Evolutionary conservation across 1,139 yeast genomes (phyloP).

Genomic region (Yamadazyma sp.): DNA sequence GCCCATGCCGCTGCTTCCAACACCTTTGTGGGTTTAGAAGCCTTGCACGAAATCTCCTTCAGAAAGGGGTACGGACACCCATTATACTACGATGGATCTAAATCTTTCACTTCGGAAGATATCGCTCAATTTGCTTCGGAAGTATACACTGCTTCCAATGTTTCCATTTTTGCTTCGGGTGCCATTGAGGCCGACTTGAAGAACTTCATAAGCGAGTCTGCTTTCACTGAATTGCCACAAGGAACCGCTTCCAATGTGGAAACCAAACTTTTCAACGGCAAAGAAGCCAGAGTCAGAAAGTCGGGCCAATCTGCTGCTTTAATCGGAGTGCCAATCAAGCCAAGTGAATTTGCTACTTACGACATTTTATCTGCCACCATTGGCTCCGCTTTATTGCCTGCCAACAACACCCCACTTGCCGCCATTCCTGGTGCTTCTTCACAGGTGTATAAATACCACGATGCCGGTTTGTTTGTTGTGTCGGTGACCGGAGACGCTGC

Average conservation of each 20-base stretch:
- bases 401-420: slow-evolving; percentile 47
- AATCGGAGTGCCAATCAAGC: slow-evolving; percentile 76
- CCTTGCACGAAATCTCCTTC: slow-evolving; percentile 79
- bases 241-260: slow-evolving; percentile 52
- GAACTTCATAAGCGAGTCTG: slow-evolving; percentile 64
- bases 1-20: slow-evolving; percentile 51
- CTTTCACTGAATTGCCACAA: slow-evolving; percentile 62
- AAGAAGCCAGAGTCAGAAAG: slow-evolving; percentile 72
- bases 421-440: slow-evolving; percentile 59
- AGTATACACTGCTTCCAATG: slow-evolving; percentile 69
- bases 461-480: slow-evolving; percentile 80
- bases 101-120: slow-evolving; percentile 60
- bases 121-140: slow-evolving; percentile 65
- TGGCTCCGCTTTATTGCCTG: slow-evolving; percentile 60
- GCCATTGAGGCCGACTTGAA: slow-evolving; percentile 71
- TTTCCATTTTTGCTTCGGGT: slow-evolving; percentile 73
- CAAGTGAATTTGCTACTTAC: slow-evolving; percentile 64
- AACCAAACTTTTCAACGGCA: slow-evolving; percentile 56
- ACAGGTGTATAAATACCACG: slow-evolving; percentile 65
- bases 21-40: slow-evolving; percentile 66
- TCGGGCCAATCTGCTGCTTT: slow-evolving; percentile 70
- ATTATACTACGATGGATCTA: slow-evolving; percentile 67
- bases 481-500: slow-evolving; percentile 63
- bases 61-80: slow-evolving; percentile 90
- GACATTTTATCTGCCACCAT: slow-evolving; percentile 74